Evolutionary conservation across 495 filamentous ascomycete species (phyloP), one percentile per base, ranked within the genome.

Genomic region (Lophium mytilinum): DNA sequence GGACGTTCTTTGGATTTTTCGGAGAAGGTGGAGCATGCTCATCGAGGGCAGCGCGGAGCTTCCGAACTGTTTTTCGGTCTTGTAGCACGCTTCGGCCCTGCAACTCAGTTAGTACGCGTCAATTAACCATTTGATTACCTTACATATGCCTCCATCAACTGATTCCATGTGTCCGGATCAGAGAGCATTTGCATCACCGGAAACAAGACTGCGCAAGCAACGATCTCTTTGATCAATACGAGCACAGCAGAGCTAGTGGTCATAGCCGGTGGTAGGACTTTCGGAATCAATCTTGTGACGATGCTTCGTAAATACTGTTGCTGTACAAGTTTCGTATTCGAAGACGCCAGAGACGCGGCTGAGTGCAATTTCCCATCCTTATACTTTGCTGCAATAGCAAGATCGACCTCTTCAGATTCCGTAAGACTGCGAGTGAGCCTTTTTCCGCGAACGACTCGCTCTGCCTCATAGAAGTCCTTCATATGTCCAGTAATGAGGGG

Each of bases 121-220:
- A 2, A 14, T 4, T 9, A 33, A 3, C 6, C 4, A 42, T n/a
- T 17, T 12, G 10, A 9, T 1, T 9, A 37, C 60, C 72, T 62
- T 69, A 78, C 79, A 60, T 88, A 92, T 46, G 84, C 88, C 69
- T 95, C 90, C 78, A 97, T 87, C 60, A 94, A 64, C 65, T 95
- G 90, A 68, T 97, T 97, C 93, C 93, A 96, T 1, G 86, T 91
- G 75, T 99, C 94, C 9, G 94, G 91, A 58, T 97, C 93, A 15
- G 88, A 76, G 33, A 93, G 66, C 64, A 88, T 74, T 60, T 83
- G 78, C 69, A 91, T 73, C 30, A 86, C 72, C 4, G 89, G 87
- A 35, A 79, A 81, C 51, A 92, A 72, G 48, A 92, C 82, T 40
- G 85, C 84, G 66, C 89, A 90, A 12, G 84, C 77, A 6, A 95